phyloP scores from a whole-genome alignment of 1,284 basidiomycete species.

The Veloboletus limbatus region DNA sequence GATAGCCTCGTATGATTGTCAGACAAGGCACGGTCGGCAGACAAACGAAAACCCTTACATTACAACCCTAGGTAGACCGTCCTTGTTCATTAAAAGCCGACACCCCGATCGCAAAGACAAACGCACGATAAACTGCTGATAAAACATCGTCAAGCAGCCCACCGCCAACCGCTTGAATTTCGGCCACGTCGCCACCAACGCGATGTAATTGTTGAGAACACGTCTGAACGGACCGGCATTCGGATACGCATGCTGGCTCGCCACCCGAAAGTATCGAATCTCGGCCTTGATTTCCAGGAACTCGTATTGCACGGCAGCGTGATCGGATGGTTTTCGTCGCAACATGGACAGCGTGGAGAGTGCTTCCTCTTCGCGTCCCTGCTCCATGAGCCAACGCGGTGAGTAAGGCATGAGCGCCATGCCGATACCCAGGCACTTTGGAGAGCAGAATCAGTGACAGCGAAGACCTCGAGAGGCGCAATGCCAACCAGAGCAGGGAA shows the following conservation, averaged over 20 bases:
- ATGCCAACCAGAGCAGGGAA: conserved; percentile 30
- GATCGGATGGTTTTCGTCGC: conserved; percentile 20
- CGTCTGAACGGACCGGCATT: conserved; percentile 21
- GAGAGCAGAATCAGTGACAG: conserved; percentile 2
- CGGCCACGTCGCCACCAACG: conserved; percentile 30
- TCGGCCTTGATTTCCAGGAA: conserved; percentile 35
- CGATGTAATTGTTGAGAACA: conserved; percentile 24
- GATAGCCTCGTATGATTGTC: conserved; percentile 25
- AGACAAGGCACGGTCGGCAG: conserved; percentile 4
- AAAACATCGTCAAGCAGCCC: conserved; percentile 35
- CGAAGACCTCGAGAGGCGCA: background rate
- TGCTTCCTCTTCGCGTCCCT: conserved; percentile 34
- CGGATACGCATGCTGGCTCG: conserved; percentile 18
- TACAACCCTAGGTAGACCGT: conserved; percentile 23
- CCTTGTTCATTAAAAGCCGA: conserved; percentile 1
- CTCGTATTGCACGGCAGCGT: conserved; percentile 27
- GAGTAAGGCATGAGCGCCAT: conserved; percentile 37
- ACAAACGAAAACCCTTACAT: conserved; percentile 20
- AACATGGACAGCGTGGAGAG: conserved; percentile 26
- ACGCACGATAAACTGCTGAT: conserved; percentile 35
- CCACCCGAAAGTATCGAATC: conserved; percentile 28
- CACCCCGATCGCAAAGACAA: background rate
- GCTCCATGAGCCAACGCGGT: conserved; percentile 38
- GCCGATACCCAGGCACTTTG: conserved; percentile 32
- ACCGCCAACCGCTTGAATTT: conserved; percentile 35